phyloP scores from a whole-genome alignment of 345 rosid species.

The Leavenworthia alabamica region DNA sequence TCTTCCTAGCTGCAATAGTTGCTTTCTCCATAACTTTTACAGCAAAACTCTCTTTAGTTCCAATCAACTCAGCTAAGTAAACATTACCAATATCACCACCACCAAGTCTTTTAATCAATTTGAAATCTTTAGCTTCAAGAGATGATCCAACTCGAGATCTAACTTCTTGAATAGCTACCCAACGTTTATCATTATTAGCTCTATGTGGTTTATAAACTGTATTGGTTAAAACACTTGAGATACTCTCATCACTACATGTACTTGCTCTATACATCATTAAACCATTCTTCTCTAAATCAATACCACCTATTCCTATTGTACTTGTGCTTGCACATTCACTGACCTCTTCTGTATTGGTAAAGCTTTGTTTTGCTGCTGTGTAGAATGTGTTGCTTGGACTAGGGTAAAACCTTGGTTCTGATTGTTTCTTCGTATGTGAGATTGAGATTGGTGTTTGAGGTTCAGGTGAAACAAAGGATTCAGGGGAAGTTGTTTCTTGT shows the following conservation, averaged over 20 bases:
- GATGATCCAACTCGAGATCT: slow-evolving; percentile 43
- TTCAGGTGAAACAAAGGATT: slow-evolving; percentile 36
- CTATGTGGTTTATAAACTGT: slow-evolving; percentile 70
- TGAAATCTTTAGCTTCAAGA: slow-evolving; percentile 48
- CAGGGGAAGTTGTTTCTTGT: slow-evolving; percentile 26
- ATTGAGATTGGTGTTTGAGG: slow-evolving; percentile 34
- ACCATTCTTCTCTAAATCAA: slow-evolving; percentile 61
- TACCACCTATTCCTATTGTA: slow-evolving; percentile 37
- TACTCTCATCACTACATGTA: slow-evolving; percentile 88
- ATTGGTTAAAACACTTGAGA: slow-evolving; percentile 64
- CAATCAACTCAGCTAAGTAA: slow-evolving; percentile 68
- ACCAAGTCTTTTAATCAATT: slow-evolving; percentile 50
- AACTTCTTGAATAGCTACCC: slow-evolving; percentile 84
- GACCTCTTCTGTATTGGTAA: slow-evolving; percentile 61
- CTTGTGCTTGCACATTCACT: slow-evolving; percentile 62
- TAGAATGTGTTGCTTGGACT: slow-evolving; percentile 61
- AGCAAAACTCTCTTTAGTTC: slow-evolving; percentile 64
- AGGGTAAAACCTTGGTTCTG: slow-evolving; percentile 41
- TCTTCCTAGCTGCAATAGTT: slow-evolving; percentile 64
- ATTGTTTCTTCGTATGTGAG: slow-evolving; percentile 32
- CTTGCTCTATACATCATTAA: slow-evolving; percentile 51
- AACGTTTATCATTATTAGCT: slow-evolving; percentile 65
- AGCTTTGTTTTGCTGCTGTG: slow-evolving; percentile 64
- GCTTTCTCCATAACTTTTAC: slow-evolving; percentile 83
- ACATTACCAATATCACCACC: slow-evolving; percentile 89